phyloP scores from a whole-genome alignment of 2,329 filamentous ascomycete species.

The Aspergillus aculeatinus region DNA sequence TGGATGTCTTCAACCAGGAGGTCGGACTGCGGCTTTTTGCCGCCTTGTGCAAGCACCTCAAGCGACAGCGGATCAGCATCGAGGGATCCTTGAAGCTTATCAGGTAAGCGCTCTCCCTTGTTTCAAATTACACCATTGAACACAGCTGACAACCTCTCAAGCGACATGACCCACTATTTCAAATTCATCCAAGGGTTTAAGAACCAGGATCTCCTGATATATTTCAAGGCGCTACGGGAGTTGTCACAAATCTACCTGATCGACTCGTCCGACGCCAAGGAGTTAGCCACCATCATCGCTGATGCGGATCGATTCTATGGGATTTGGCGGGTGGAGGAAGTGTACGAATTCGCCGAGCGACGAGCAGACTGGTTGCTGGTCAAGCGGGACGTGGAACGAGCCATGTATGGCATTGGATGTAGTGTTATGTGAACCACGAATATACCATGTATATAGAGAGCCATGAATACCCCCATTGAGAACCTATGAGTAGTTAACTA shows the following conservation, averaged over 20 bases:
- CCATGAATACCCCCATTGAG: constrained; percentile 11
- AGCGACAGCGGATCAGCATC: constrained; percentile 87
- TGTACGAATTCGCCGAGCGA: constrained; percentile 93
- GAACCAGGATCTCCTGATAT: constrained; percentile 80
- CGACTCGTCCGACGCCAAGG: constrained; percentile 80
- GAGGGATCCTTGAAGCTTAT: constrained; percentile 90
- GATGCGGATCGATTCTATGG: constrained; percentile 87
- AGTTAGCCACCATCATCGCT: constrained; percentile 92
- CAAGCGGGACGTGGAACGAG: constrained; percentile 82
- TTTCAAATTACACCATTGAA: background rate
- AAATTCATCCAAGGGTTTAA: constrained; percentile 76
- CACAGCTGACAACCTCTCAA: constrained; percentile 33
- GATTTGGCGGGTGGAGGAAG: constrained; percentile 92
- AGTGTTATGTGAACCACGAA: constrained; percentile 65
- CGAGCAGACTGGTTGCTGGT: constrained; percentile 95
- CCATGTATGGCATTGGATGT: constrained; percentile 96
- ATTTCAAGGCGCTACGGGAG: constrained; percentile 89
- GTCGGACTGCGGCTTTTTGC: constrained; percentile 90
- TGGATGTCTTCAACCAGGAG: constrained; percentile 98
- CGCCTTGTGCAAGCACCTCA: constrained; percentile 93
- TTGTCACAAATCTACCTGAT: constrained; percentile 95
- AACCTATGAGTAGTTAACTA: background rate
- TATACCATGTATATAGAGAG: constrained; percentile 14
- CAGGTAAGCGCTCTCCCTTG: constrained; percentile 45
- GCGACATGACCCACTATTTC: constrained; percentile 94